Conservation (phyloP, 495 filamentous ascomycete species). For the Penicillium diatomitis region DNA sequence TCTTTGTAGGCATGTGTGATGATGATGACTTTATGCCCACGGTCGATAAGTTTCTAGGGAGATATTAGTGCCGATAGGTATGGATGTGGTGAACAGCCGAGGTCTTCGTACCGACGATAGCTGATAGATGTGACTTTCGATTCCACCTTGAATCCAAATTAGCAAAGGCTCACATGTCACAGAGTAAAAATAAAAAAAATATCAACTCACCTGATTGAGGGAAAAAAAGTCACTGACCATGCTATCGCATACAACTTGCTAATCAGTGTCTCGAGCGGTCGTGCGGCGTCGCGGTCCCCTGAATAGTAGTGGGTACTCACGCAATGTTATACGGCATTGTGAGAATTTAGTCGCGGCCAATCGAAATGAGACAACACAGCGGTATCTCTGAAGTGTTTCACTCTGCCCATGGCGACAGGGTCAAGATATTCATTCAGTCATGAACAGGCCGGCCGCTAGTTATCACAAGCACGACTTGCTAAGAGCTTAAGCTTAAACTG, state of each 20-base stretch:
- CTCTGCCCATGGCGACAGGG: slow-evolving; percentile 13
- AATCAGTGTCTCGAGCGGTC: too few relatives aligned
- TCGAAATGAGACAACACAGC: background rate
- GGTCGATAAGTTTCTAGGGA: slow-evolving; percentile 75
- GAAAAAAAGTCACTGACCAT: slow-evolving; percentile 99
- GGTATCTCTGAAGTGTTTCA: background rate
- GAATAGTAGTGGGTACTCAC: slow-evolving; percentile 31
- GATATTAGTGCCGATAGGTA: too few relatives aligned
- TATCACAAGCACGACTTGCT: background rate
- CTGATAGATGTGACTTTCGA: slow-evolving; percentile 98
- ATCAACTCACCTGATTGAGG: slow-evolving; percentile 66
- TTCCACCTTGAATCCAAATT: slow-evolving; percentile 49
- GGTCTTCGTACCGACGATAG: slow-evolving; percentile 54
- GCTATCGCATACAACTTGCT: slow-evolving; percentile 22
- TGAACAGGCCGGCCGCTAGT: background rate
- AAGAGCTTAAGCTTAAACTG: background rate
- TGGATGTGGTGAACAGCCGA: background rate
- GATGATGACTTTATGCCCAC: slow-evolving; percentile 95
- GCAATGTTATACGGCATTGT: slow-evolving; percentile 67
- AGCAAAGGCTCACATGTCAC: background rate
- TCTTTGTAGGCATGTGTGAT: slow-evolving; percentile 95
- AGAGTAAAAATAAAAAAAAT: background rate
- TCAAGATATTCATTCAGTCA: background rate
- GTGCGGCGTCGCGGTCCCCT: background rate
- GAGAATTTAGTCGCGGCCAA: slow-evolving; percentile 6